phyloP scores from a whole-genome alignment of 1,139 yeast genomes.

The Casaregolazyma lundiana region DNA sequence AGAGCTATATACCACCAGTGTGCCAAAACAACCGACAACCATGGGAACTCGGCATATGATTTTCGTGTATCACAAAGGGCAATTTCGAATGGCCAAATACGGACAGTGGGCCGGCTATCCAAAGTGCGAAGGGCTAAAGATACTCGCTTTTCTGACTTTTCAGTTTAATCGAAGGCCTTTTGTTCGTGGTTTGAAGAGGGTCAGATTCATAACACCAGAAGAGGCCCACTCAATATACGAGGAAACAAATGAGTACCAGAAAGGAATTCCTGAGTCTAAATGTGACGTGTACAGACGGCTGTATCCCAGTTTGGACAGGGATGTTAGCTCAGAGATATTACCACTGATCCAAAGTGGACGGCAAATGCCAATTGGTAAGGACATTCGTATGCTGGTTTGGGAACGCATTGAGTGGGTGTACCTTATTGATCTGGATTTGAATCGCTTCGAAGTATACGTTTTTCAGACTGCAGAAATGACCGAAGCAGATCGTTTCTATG shows the following conservation, averaged over 20 bases:
- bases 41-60: background rate
- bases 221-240: background rate
- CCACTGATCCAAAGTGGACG: background rate
- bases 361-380: background rate
- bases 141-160: background rate
- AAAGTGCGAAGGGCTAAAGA: background rate
- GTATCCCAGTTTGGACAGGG: background rate
- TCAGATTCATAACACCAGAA: background rate
- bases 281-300: background rate
- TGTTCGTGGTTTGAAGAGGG: background rate
- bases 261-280: background rate
- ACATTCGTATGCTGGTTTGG: background rate
- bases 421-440: background rate
- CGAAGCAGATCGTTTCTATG: background rate
- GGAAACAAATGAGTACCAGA: too few species aligned
- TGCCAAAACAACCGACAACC: too few species aligned
- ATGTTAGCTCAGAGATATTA: background rate
- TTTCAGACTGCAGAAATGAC: background rate
- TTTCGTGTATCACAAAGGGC: background rate
- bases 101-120: background rate
- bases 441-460: background rate
- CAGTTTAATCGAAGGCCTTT: background rate
- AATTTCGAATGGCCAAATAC: background rate
- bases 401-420: background rate
- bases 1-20: too few species aligned